These are phyloP conservation scores for Phytopythium sindhum DNA, from an alignment of 352 stramenopile genomes.

Conservation along the genomic window DNA sequence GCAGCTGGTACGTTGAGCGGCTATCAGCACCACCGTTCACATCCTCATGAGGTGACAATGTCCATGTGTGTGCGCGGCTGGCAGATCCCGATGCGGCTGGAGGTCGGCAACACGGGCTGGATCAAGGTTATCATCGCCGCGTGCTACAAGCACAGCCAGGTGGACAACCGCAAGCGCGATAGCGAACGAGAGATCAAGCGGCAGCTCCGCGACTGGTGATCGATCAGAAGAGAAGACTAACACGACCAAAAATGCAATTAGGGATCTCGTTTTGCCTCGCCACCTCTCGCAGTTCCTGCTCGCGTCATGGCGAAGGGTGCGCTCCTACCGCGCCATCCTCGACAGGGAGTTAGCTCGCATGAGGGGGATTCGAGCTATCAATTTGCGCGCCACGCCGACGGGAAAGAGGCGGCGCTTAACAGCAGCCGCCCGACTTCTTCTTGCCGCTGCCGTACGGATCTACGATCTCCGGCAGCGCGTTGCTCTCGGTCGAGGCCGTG, in stretches of 20 bases:
- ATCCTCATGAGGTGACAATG: not conserved
- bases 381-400: not conserved
- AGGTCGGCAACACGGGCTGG: conserved; percentile 76
- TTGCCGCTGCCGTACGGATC: conserved; percentile 81
- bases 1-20: conserved; percentile 49
- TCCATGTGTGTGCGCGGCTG: not conserved
- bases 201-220: conserved; percentile 71
- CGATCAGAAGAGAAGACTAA: not conserved
- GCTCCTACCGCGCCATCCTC: not conserved
- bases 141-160: conserved; percentile 59
- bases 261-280: not conserved
- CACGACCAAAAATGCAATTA: conserved; percentile 26
- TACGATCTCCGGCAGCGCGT: conserved; percentile 82
- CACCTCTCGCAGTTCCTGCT: not conserved
- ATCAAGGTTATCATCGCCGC: conserved; percentile 81
- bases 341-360: not conserved
- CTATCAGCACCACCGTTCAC: not conserved
- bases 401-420: conserved; percentile 22
- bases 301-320: not conserved
- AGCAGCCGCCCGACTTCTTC: conserved; percentile 83
- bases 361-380: not conserved
- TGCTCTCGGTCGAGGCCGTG: conserved; percentile 66
- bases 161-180: conserved; percentile 75
- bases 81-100: conserved; percentile 69
- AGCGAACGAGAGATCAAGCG: conserved; percentile 73